phyloP scores from a whole-genome alignment of 805 yeast genomes.

The Ogataea siamensis region DNA sequence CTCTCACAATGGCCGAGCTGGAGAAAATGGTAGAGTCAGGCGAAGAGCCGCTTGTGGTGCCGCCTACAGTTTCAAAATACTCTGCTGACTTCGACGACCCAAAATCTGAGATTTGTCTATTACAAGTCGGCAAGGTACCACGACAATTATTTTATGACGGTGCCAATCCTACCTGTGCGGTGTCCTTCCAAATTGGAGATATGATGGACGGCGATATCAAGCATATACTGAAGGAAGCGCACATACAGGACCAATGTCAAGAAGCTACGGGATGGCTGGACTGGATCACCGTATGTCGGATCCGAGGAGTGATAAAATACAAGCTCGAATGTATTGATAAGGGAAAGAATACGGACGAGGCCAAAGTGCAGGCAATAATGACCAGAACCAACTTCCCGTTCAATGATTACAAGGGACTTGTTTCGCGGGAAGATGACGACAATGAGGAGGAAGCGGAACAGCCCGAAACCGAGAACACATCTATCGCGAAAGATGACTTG shows the following conservation, averaged over 20 bases:
- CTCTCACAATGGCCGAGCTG: constrained; percentile 25
- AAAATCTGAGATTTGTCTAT: constrained; percentile 20
- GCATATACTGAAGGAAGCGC: constrained; percentile 39
- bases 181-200: constrained; percentile 79
- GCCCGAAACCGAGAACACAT: constrained; percentile 2
- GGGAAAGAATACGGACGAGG: constrained; percentile 45
- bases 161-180: constrained; percentile 58
- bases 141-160: constrained; percentile 69
- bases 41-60: constrained; percentile 26
- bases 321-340: constrained; percentile 62
- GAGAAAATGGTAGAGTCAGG: constrained; percentile 25
- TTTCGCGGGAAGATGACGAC: constrained; percentile 30
- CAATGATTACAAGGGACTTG: constrained; percentile 29
- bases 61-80: constrained; percentile 24
- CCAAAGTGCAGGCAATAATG: constrained; percentile 43
- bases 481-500: constrained; percentile 31
- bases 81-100: constrained; percentile 24
- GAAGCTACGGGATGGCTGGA: constrained; percentile 81
- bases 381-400: constrained; percentile 32
- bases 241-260: constrained; percentile 43
- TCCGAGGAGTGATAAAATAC: constrained; percentile 69
- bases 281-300: constrained; percentile 55
- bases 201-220: constrained; percentile 62
- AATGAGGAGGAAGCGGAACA: constrained; percentile 34
- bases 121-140: constrained; percentile 35